Conservation (phyloP, 164 flowering plant genomes). For the Piper betle region DNA sequence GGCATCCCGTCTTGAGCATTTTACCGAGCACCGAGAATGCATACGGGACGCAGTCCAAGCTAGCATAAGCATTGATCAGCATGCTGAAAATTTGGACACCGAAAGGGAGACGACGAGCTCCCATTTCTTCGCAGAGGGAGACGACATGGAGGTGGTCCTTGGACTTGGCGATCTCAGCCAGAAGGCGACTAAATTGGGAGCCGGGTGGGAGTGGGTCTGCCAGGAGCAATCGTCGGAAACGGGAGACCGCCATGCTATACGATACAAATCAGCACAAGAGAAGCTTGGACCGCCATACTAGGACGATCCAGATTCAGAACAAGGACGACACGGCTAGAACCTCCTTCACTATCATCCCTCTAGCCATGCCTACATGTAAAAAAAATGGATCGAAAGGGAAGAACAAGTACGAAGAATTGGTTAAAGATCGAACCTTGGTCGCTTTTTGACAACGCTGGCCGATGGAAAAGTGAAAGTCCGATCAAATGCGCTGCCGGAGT, state of each 20-base stretch:
- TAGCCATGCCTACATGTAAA: too few relatives aligned
- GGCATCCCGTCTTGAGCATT: slow-evolving; percentile 42
- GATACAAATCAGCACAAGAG: too few relatives aligned
- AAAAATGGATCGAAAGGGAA: too few relatives aligned
- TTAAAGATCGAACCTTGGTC: too few relatives aligned
- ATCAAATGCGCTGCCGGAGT: too few relatives aligned
- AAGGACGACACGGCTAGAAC: too few relatives aligned
- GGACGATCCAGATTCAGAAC: too few relatives aligned
- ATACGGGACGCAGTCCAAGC: slow-evolving; percentile 5
- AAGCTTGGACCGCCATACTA: too few relatives aligned
- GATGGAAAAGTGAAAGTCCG: too few relatives aligned
- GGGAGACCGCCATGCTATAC: background rate
- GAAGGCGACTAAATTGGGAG: background rate
- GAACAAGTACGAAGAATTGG: too few relatives aligned
- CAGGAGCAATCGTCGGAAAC: background rate
- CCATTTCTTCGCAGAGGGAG: background rate
- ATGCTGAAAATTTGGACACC: background rate
- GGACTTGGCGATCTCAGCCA: background rate
- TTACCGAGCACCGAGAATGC: slow-evolving; percentile 35
- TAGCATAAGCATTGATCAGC: background rate
- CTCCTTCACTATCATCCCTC: too few relatives aligned
- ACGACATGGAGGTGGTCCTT: background rate
- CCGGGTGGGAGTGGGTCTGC: background rate
- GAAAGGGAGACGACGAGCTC: background rate
- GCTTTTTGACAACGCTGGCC: too few relatives aligned